Conservation (phyloP, 1,284 basidiomycete species). For the Sporisorium graminicola region DNA sequence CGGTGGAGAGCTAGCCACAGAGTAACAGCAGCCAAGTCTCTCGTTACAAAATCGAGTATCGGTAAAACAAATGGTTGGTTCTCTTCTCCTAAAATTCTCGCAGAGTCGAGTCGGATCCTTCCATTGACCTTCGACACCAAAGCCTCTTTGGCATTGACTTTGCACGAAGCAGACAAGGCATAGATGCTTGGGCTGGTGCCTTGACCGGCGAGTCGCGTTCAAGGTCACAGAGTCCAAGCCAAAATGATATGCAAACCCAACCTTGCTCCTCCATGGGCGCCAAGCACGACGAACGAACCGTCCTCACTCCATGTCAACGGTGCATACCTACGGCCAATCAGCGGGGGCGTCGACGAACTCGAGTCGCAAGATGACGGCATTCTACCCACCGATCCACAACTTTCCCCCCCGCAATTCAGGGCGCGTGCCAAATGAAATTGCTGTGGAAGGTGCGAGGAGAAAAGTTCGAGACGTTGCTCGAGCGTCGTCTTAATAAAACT, state of each 20-base stretch:
- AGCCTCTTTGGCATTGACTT: neutral
- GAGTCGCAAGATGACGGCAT: slow-evolving; percentile 28
- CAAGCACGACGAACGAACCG: neutral
- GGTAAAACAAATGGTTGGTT: neutral
- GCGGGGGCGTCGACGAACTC: neutral
- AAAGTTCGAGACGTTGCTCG: neutral
- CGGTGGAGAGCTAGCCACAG: neutral
- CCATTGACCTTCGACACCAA: neutral
- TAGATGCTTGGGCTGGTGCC: too few species aligned
- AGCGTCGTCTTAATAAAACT: neutral
- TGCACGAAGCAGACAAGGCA: too few species aligned
- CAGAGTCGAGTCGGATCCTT: neutral
- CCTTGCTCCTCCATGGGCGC: neutral
- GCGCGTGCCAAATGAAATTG: neutral
- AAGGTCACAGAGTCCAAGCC: neutral
- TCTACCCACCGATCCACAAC: neutral
- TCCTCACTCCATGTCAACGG: too few species aligned
- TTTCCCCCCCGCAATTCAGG: neutral
- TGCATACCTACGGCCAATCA: neutral
- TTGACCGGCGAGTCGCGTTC: neutral
- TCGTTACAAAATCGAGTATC: neutral
- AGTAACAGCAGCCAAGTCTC: neutral
- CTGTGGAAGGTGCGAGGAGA: neutral
- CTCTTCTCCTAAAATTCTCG: neutral
- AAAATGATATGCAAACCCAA: neutral